Percentiles rank a stretch among this genome's conserved stretches.
Conservation (phyloP, 1,284 basidiomycete species). For the Gymnopus androsaceus region DNA sequence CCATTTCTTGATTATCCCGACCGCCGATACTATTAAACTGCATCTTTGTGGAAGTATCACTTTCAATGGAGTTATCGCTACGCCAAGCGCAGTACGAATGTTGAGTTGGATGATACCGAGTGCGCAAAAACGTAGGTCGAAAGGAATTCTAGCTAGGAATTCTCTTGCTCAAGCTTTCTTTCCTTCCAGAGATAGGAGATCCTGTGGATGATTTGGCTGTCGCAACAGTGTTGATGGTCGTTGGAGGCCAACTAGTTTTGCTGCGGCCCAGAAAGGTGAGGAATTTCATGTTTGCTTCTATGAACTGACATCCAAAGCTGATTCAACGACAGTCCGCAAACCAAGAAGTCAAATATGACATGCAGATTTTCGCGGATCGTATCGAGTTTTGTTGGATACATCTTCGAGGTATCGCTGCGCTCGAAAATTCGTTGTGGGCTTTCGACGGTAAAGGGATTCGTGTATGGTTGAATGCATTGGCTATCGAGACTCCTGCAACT, state of each 20-base stretch:
- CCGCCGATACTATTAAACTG: conserved; percentile 80
- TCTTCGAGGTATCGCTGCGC: conserved; percentile 84
- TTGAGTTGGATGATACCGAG: conserved; percentile 97
- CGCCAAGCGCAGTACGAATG: conserved; percentile 84
- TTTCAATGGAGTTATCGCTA: conserved; percentile 88
- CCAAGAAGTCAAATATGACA: conserved; percentile 95
- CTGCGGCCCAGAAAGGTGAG: conserved; percentile 79
- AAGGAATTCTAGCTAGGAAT: background rate
- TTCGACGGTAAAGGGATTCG: conserved; percentile 90
- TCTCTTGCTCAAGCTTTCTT: background rate
- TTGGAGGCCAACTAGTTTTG: conserved; percentile 90
- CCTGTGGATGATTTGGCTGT: conserved; percentile 91
- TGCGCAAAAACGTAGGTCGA: conserved; percentile 82
- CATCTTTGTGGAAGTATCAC: conserved; percentile 94
- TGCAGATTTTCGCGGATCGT: conserved; percentile 94
- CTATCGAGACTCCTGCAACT: conserved; percentile 65
- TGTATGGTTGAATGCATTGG: conserved; percentile 94
- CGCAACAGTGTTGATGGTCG: conserved; percentile 95
- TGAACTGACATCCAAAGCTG: conserved; percentile 1
- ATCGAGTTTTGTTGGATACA: conserved; percentile 99
- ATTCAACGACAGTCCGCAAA: conserved; percentile 60
- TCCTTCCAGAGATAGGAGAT: conserved; percentile 79
- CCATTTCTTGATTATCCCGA: conserved; percentile 92
- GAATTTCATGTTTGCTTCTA: background rate
- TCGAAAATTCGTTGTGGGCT: conserved; percentile 98